phyloP scores from a whole-genome alignment of 2,329 filamentous ascomycete genomes.

The Cladophialophora bantiana region DNA sequence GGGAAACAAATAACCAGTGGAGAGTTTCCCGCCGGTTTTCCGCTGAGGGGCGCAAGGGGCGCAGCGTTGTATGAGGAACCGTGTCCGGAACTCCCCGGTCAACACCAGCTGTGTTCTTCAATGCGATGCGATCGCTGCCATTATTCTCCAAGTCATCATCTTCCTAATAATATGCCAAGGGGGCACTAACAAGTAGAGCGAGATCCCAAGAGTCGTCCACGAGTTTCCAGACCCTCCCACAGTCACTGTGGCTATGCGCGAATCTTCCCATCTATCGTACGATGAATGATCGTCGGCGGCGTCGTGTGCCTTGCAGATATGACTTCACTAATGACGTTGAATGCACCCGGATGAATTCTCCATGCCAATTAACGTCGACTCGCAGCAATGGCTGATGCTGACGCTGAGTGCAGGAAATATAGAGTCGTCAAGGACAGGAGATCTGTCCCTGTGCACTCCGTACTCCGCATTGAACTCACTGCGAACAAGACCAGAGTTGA shows the following conservation, averaged over 20 bases:
- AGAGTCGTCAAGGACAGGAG: background rate
- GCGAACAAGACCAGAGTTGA: background rate
- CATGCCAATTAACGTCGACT: background rate
- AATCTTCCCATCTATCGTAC: too few species aligned
- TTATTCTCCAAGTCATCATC: background rate
- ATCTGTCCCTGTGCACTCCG: background rate
- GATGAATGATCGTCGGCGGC: background rate
- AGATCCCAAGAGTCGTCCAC: background rate
- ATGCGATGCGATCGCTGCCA: too few species aligned
- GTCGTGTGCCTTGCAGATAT: constrained; percentile 13
- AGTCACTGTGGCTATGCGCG: background rate
- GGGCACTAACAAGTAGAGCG: background rate
- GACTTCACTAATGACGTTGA: constrained; percentile 20
- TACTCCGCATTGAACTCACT: background rate
- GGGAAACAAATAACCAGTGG: background rate
- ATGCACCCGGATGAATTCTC: background rate
- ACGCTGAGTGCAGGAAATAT: background rate
- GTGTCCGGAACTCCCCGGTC: constrained; percentile 10
- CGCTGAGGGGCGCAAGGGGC: constrained; percentile 8
- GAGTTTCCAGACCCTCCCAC: background rate
- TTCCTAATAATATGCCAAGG: background rate
- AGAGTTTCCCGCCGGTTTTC: constrained; percentile 19
- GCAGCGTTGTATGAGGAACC: background rate
- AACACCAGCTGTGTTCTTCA: background rate
- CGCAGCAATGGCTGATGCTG: background rate